Evolutionary conservation across 306 rosid genomes (phyloP).

Genomic region (Hippophae tibetana): DNA sequence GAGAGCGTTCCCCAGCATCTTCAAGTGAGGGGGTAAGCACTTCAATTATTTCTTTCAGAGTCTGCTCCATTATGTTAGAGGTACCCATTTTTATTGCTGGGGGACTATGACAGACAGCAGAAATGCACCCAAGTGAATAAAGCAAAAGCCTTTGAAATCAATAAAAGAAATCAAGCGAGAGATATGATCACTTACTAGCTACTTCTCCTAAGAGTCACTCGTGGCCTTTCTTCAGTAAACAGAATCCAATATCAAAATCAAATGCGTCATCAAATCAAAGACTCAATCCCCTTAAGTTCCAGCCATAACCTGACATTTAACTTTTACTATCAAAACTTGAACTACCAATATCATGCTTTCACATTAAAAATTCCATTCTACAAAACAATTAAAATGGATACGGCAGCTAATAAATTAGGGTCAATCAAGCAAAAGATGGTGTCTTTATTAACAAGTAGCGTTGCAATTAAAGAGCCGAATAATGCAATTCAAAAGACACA

Average conservation of each 20-base stretch:
- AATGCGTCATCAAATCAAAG: not conserved
- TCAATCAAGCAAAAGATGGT: not conserved
- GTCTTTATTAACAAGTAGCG: not conserved
- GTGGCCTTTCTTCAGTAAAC: not conserved
- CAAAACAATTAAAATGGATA: not conserved
- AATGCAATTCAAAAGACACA: not conserved
- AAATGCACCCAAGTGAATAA: slow-evolving; percentile 11
- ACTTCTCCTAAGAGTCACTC: not conserved
- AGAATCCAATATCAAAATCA: not conserved
- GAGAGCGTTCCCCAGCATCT: slow-evolving; percentile 45
- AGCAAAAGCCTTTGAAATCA: slow-evolving; percentile 14
- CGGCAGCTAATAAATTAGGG: not conserved
- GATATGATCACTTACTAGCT: slow-evolving; percentile 9
- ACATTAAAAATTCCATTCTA: not conserved
- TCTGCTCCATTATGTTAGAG: slow-evolving; percentile 30
- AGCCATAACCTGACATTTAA: slow-evolving; percentile 1
- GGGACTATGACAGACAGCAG: slow-evolving; percentile 4
- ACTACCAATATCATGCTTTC: not conserved
- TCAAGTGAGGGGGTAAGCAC: slow-evolving; percentile 37
- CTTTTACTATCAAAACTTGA: not conserved
- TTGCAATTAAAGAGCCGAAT: too few relatives aligned
- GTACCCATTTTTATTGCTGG: slow-evolving; percentile 31
- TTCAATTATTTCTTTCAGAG: slow-evolving; percentile 38
- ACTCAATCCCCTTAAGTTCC: slow-evolving; percentile 1
- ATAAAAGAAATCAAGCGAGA: slow-evolving; percentile 14